Evolutionary conservation across 176 grass and related monocot species (phyloP), one percentile per base, ranked within the genome.

Genomic region (Aegilops speltoides): DNA sequence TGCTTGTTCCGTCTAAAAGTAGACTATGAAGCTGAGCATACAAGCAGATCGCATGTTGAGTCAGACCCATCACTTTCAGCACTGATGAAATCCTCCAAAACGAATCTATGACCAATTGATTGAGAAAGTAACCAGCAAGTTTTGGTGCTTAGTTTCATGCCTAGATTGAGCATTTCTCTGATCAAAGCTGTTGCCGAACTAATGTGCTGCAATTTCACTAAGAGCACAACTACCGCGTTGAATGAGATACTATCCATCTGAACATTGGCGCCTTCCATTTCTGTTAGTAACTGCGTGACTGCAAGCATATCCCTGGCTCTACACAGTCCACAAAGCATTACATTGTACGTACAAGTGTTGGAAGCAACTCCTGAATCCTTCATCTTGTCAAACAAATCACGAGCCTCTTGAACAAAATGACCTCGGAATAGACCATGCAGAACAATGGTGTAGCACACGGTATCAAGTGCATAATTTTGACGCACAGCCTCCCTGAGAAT

Each of bases 251-350:
- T 80, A 88, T 94, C 96, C 86, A 98, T 86, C 77, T 87, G 86
- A 82, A 94, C 74, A 84, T 48, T 79, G 14, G 82, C 81, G 62
- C 26, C 57, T 85, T 94, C 84, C 93, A 98, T 96, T 90, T 98
- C 90, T 92, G 73, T 87, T 70, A 94, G 76, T 40, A 94, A 73
- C 70, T 80, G 82, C 23, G 70, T 86, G 40, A 96, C 86, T 65
- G 90, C 87, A 79, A 77, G 33, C 62, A 86, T 79, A 84, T 98
- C 79, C 43, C 87, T 95, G 66, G 88, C 83, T 83, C 86, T 89
- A 84, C 90, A 92, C 79, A 91, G 76, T 82, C 93, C 96, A 80
- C 61, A 60, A 86, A 98, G 90, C 81, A 98, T 98, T 79, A 94
- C 84, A 89, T 94, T 98, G 69, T 95, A 98, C 37, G 90, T 94